Percentiles rank a stretch among this genome's conserved stretches.
Conservation (phyloP, 2,329 filamentous ascomycete genomes). For the Colletotrichum falcatum region DNA sequence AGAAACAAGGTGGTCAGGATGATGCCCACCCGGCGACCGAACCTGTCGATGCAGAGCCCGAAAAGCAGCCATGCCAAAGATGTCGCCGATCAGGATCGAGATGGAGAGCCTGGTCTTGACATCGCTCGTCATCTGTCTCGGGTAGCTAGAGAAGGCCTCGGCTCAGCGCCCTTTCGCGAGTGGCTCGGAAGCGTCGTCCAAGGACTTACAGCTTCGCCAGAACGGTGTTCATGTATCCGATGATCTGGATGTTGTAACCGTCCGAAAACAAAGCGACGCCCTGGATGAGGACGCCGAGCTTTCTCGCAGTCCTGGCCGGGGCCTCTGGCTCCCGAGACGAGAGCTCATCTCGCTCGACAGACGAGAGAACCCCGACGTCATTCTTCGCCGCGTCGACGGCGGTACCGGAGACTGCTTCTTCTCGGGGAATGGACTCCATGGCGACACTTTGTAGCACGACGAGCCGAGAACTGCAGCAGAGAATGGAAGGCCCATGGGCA, state of each 20-base stretch:
- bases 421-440: constrained; percentile 16
- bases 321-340: neutral
- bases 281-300: constrained; percentile 45
- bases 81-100: constrained; percentile 54
- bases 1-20: constrained; percentile 59
- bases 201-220: constrained; percentile 45
- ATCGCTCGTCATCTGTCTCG: constrained; percentile 47
- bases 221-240: constrained; percentile 50
- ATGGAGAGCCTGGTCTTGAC: constrained; percentile 56
- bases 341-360: neutral
- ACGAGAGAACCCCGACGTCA: neutral
- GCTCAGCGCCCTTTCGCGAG: accelerated
- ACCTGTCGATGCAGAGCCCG: constrained; percentile 57
- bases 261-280: constrained; percentile 50
- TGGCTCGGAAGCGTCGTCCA: accelerated
- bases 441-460: no score
- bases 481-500: neutral
- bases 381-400: neutral
- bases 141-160: constrained; percentile 33
- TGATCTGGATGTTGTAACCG: constrained; percentile 51
- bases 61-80: constrained; percentile 56
- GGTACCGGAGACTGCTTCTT: neutral
- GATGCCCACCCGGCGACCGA: constrained; percentile 60
- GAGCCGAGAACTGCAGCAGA: neutral
- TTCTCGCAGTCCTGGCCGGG: constrained; percentile 8